These are phyloP conservation scores for Termitomyces sp. DNA, from an alignment of 768 basidiomycete genomes.

Conservation along the genomic window DNA sequence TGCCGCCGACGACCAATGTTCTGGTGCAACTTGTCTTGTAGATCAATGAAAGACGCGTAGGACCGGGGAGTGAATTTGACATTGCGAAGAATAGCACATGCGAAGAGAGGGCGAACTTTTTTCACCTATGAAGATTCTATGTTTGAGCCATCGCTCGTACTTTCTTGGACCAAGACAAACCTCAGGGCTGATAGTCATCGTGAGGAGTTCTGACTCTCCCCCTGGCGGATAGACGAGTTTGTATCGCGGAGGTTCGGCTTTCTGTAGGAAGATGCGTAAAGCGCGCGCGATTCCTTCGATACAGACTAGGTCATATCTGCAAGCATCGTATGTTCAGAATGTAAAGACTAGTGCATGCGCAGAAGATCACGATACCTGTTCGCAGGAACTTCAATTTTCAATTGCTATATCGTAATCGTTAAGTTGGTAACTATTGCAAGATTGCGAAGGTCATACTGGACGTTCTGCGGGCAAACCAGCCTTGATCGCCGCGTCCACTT, in stretches of 20 bases:
- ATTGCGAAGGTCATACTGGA: conserved; percentile 46
- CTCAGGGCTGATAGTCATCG: conserved; percentile 65
- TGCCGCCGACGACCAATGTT: conserved; percentile 89
- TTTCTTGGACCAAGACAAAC: conserved; percentile 32
- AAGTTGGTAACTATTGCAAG: neutral
- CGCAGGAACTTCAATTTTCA: conserved; percentile 99
- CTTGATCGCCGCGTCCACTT: conserved; percentile 76
- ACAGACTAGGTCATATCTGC: conserved; percentile 94
- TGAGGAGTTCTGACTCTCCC: conserved; percentile 60
- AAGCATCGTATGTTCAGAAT: conserved; percentile 5
- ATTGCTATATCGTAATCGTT: conserved; percentile 50
- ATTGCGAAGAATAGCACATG: conserved; percentile 86
- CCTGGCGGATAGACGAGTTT: conserved; percentile 66
- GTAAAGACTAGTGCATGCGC: neutral
- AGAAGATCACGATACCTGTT: conserved; percentile 55
- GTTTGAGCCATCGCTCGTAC: neutral
- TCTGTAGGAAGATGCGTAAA: conserved; percentile 75
- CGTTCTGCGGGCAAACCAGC: conserved; percentile 82
- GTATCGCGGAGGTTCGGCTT: conserved; percentile 64
- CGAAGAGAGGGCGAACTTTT: conserved; percentile 85
- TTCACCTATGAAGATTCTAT: conserved; percentile 45
- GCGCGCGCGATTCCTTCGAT: conserved; percentile 93
- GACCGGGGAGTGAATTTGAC: conserved; percentile 82
- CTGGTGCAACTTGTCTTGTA: conserved; percentile 99
- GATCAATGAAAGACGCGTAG: conserved; percentile 95